A percentile compares a stretch with the other conserved stretches of the same genome.
phyloP scores from a whole-genome alignment of 345 rosid genomes.

The Leavenworthia alabamica region DNA sequence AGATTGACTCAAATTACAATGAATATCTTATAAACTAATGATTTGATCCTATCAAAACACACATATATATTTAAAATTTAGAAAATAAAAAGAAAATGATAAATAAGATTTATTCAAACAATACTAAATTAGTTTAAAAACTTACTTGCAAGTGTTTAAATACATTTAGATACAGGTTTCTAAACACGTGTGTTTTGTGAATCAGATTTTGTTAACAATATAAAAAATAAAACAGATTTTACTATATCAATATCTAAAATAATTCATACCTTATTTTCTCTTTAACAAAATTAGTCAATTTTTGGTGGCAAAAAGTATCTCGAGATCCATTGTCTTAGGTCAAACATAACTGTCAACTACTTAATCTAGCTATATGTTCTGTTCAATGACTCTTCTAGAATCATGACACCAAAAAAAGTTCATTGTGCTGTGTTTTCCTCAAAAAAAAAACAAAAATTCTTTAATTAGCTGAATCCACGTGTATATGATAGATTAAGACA shows the following conservation, averaged over 20 bases:
- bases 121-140: no score
- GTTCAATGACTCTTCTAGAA: constrained; percentile 13
- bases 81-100: no score
- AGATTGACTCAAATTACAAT: no score
- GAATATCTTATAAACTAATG: no score
- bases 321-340: constrained; percentile 17
- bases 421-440: background rate
- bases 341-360: constrained; percentile 21
- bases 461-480: background rate
- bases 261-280: background rate
- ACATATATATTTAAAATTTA: no score
- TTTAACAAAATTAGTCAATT: background rate
- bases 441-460: background rate
- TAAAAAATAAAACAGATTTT: background rate
- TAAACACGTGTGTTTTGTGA: no score
- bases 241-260: background rate
- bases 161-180: no score
- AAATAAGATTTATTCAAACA: no score
- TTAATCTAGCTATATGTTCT: constrained; percentile 7
- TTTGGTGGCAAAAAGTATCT: background rate
- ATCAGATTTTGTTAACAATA: background rate
- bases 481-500: background rate
- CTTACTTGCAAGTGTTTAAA: no score
- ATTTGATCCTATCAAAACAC: no score
- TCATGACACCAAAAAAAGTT: background rate